Evolutionary conservation across 768 basidiomycete species (phyloP).

Genomic region (Suillus spraguei): DNA sequence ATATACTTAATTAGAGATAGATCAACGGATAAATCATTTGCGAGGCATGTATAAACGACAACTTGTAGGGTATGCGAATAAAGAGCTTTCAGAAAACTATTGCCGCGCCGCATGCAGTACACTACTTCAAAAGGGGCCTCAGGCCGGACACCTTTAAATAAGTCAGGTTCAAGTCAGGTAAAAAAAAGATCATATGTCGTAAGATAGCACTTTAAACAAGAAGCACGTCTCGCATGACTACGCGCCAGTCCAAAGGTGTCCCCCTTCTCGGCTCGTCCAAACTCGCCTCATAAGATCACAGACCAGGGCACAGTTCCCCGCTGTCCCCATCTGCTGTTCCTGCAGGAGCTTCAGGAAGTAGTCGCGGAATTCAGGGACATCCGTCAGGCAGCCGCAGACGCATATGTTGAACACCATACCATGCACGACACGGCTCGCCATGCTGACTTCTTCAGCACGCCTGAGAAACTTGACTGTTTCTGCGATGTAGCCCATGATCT

Average conservation of each 20-base stretch:
- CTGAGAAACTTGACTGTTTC: slow-evolving; percentile 54
- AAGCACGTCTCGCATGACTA: slow-evolving; percentile 55
- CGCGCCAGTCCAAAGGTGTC: slow-evolving; percentile 62
- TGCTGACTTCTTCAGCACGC: slow-evolving; percentile 37
- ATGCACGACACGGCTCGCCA: slow-evolving; percentile 60
- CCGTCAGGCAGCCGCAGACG: slow-evolving; percentile 70
- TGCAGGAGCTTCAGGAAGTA: slow-evolving; percentile 49
- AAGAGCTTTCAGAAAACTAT: background rate
- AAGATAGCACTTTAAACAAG: slow-evolving; percentile 49
- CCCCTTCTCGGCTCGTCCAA: slow-evolving; percentile 49
- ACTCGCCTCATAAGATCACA: slow-evolving; percentile 54
- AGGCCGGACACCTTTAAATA: slow-evolving; percentile 1
- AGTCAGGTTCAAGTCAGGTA: too few species aligned
- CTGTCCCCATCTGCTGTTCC: slow-evolving; percentile 51
- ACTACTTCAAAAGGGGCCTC: background rate
- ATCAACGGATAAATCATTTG: background rate
- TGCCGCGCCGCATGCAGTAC: background rate
- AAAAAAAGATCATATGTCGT: background rate
- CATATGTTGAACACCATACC: slow-evolving; percentile 82
- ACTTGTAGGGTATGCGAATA: background rate
- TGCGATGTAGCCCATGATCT: slow-evolving; percentile 57
- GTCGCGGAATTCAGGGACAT: slow-evolving; percentile 43
- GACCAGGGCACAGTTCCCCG: slow-evolving; percentile 70
- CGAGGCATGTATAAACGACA: background rate
- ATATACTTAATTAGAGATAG: background rate